Base-by-base conservation (phyloP, 495 filamentous ascomycete species). In the Daldinia vernicosa region DNA sequence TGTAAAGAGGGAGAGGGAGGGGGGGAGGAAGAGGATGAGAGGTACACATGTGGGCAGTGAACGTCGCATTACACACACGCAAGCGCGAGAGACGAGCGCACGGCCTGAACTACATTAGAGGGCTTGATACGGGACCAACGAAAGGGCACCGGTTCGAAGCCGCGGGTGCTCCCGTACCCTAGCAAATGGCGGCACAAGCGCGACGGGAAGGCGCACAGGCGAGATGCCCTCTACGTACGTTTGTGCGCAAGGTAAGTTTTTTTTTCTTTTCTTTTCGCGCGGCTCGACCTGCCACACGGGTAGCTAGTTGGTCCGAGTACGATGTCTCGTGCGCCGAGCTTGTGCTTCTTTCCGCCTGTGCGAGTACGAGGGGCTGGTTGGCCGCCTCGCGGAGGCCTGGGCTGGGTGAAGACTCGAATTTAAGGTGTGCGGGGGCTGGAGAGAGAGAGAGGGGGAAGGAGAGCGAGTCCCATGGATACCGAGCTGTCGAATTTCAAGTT, bases 201-300 rank as follows among this genome's bases (percentile, higher is more conserved):
- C 63, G 27, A 66, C 53, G 63, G 54, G 43, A 63, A 30, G 59
- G 50, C 66, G 66, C 59, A 69, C 66, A 53, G 43, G 35, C 22
- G 51, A 47, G 33, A 14, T 35, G 12, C 33, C 33, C 28, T n/a
- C 32, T 35, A 35, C 33, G 33, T 35, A 24, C 9, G 43, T 47
- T 22, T 27, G 51, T 53, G 28, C 12, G 51, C 27, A 43, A 62
- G 30, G n/a, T 26, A 43, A 17, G 58, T 47, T 43, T 24, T 32
- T 47, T 32, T 22, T 3, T 39, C 12, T 9, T 52, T 15, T 30
- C 7, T n/a, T 32, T 52, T 40, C 14, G 12, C 24, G 51, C 62
- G 68, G 39, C 32, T 71, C 60, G 28, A 62, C 58, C 51, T 71
- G 35, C 52, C 47, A 22, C 17, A 19, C 28, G 27, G 14, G 60